Evolutionary conservation across 2,329 filamentous ascomycete species (phyloP).

Genomic region (Pseudogymnoascus sp.): DNA sequence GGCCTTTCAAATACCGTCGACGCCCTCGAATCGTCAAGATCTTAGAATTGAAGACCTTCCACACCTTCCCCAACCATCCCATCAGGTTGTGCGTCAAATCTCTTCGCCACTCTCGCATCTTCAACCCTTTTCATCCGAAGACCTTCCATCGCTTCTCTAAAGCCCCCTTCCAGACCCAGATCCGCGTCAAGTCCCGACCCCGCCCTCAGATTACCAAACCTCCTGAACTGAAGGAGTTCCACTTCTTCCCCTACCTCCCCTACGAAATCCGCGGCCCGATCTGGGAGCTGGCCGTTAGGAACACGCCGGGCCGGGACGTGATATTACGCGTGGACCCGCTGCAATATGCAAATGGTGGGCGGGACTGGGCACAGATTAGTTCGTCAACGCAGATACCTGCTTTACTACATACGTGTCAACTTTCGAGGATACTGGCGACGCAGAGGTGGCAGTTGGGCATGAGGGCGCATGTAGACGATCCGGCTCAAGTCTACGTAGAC

Average conservation of each 20-base stretch:
- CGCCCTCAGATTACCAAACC: background rate
- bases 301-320: background rate
- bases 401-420: background rate
- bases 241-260: background rate
- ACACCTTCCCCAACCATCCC: background rate
- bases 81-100: background rate
- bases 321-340: background rate
- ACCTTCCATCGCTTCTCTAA: background rate
- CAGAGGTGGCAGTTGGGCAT: background rate
- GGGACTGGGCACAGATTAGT: background rate
- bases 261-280: background rate
- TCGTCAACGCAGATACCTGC: background rate
- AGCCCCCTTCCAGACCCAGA: background rate
- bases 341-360: background rate
- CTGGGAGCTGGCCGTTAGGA: background rate
- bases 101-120: background rate
- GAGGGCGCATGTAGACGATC: background rate
- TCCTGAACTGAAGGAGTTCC: background rate
- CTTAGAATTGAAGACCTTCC: background rate
- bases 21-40: background rate
- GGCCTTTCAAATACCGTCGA: background rate
- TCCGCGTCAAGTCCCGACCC: background rate
- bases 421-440: background rate
- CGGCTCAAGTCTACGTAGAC: background rate
- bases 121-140: background rate